Percentiles rank a stretch among this genome's conserved stretches.
Evolutionary conservation across 176 grass and related monocot species (phyloP).

Genomic region (Oryza coarctata): DNA sequence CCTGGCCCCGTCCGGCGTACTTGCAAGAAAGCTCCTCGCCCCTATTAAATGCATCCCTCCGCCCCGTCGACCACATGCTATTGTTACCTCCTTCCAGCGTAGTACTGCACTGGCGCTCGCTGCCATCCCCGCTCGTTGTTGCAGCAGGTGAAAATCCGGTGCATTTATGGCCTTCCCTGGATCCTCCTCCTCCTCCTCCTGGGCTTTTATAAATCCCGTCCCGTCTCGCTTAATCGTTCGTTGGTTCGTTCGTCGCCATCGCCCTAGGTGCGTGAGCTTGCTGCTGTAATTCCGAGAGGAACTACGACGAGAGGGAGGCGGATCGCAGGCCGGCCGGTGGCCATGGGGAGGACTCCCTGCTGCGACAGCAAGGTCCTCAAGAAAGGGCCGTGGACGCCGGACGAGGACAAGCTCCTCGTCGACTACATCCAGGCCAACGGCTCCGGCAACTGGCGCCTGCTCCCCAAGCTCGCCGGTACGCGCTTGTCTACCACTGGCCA

Average conservation of each 20-base stretch:
- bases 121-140: not conserved
- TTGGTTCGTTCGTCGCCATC: not conserved
- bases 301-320: not conserved
- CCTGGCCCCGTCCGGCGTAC: constrained; percentile 21
- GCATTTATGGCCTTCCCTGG: constrained; percentile 63
- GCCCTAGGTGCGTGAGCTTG: not conserved
- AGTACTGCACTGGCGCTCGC: not conserved
- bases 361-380: constrained; percentile 91
- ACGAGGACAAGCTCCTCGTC: constrained; percentile 94
- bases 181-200: constrained; percentile 40
- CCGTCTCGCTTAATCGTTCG: not conserved
- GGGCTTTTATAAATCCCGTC: constrained; percentile 71
- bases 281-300: not conserved
- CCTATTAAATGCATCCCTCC: constrained; percentile 37
- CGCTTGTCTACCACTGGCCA: too few species aligned
- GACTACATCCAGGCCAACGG: constrained; percentile 82
- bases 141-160: constrained; percentile 58
- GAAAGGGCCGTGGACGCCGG: constrained; percentile 93
- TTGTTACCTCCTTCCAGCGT: not conserved
- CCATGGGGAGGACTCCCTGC: constrained; percentile 91
- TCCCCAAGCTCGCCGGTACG: constrained; percentile 90
- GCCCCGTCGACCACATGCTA: constrained; percentile 22
- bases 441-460: constrained; percentile 79
- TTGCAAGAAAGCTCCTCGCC: constrained; percentile 43
- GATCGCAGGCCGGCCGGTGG: too few species aligned